These are phyloP conservation scores for Talaromyces sp. DNA, from an alignment of 2,329 filamentous ascomycete genomes.

Conservation along the genomic window DNA sequence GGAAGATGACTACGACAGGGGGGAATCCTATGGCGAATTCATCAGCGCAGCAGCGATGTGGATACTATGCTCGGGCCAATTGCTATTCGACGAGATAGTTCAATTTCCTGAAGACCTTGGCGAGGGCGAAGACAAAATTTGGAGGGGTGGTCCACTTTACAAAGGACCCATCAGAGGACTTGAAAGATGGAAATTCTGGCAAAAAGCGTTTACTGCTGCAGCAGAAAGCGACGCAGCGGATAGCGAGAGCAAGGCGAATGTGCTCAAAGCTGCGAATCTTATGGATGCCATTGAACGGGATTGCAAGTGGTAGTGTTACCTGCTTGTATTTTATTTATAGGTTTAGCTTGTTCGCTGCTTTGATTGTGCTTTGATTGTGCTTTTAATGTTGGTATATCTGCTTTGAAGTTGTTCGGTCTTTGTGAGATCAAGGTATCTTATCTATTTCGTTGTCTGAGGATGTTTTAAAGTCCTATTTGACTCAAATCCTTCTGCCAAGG, in stretches of 20 bases:
- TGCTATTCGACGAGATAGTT: constrained; percentile 3
- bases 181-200: constrained; percentile 5
- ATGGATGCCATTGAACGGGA: constrained; percentile 1
- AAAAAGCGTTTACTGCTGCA: constrained; percentile 5
- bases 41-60: constrained; percentile 5
- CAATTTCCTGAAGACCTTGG: not conserved
- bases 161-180: constrained; percentile 4
- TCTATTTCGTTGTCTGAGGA: not conserved
- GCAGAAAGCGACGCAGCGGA: not conserved
- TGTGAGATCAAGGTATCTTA: constrained; percentile 9
- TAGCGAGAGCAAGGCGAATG: not conserved
- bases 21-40: not conserved
- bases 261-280: not conserved
- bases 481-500: no score
- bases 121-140: not conserved
- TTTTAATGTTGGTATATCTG: not conserved
- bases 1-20: not conserved
- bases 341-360: not conserved
- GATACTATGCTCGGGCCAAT: constrained; percentile 8
- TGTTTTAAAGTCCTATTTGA: no score
- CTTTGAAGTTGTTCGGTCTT: not conserved
- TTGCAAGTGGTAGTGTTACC: not conserved
- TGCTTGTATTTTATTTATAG: not conserved
- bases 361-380: not conserved
- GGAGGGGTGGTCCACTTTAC: not conserved